A percentile compares a stretch with the other conserved stretches of the same genome.
These are phyloP conservation scores for Lodderomyces pseudojiufengensis DNA, from an alignment of 1,139 yeast genomes.

Conservation along the genomic window DNA sequence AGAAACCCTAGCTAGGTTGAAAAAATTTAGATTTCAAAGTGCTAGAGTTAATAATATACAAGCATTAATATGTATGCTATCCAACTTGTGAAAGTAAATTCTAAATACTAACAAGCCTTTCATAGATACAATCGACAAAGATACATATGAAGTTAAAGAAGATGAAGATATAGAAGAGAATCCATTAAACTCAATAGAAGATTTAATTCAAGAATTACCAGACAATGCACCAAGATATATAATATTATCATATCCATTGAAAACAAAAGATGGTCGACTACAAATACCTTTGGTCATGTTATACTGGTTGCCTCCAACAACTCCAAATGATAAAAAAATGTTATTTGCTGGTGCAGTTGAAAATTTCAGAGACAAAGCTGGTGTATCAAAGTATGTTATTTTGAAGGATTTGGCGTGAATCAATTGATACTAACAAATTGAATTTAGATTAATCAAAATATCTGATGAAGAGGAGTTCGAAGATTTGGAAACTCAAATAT, in stretches of 20 bases:
- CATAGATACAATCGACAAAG: slow-evolving; percentile 50
- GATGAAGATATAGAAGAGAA: slow-evolving; percentile 38
- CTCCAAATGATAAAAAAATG: slow-evolving; percentile 78
- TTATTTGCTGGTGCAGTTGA: slow-evolving; percentile 88
- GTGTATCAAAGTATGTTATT: slow-evolving; percentile 57
- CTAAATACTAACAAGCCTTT: slow-evolving; percentile 17
- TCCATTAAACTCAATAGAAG: slow-evolving; percentile 48
- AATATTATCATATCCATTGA: slow-evolving; percentile 73
- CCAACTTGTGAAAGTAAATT: not conserved
- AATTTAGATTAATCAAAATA: slow-evolving; percentile 46
- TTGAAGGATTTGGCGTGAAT: too few species aligned
- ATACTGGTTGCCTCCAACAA: slow-evolving; percentile 84
- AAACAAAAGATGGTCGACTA: slow-evolving; percentile 65
- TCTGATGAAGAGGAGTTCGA: slow-evolving; percentile 64
- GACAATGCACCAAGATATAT: slow-evolving; percentile 78
- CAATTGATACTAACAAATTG: slow-evolving; percentile 31
- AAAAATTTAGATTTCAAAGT: slow-evolving; percentile 69
- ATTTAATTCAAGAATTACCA: slow-evolving; percentile 71
- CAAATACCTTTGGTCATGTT: slow-evolving; percentile 71
- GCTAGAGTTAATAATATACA: slow-evolving; percentile 63
- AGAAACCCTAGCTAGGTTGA: slow-evolving; percentile 57
- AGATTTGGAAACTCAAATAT: slow-evolving; percentile 13
- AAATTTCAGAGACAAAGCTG: slow-evolving; percentile 70
- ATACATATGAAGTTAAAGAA: slow-evolving; percentile 51
- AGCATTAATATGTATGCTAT: slow-evolving; percentile 57